Conservation (phyloP, 441 rosid species). For the Eruca vesicaria region DNA sequence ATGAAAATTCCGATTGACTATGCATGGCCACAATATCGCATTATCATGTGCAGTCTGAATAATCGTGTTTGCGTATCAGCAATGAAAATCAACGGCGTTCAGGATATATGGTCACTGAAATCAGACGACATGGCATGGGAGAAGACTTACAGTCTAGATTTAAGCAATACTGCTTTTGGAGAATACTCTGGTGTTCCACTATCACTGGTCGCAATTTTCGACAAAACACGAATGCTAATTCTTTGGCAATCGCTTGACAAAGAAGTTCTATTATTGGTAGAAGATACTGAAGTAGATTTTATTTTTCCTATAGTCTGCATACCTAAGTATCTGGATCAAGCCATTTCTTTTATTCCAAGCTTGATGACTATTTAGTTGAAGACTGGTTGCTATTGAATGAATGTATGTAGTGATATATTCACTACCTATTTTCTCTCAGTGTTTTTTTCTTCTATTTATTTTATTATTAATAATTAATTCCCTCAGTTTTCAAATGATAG, state of each 20-base stretch:
- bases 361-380: not conserved
- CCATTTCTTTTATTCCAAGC: not conserved
- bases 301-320: not conserved
- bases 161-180: not conserved
- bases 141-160: not conserved
- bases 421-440: no score
- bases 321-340: no score
- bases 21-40: not conserved
- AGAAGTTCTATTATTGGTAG: not conserved
- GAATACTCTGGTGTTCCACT: not conserved
- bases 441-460: no score
- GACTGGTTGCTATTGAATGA: no score
- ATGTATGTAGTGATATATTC: no score
- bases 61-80: not conserved
- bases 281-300: not conserved
- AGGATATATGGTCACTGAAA: not conserved
- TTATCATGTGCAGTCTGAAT: not conserved
- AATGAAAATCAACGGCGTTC: not conserved
- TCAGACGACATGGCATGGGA: not conserved
- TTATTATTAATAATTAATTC: no score
- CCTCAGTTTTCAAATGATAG: no score
- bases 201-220: not conserved
- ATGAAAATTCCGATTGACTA: not conserved
- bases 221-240: not conserved
- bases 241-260: not conserved